Evolutionary conservation across 2,329 filamentous ascomycete genomes (phyloP).

Genomic region (Ceratocystis smalleyi): DNA sequence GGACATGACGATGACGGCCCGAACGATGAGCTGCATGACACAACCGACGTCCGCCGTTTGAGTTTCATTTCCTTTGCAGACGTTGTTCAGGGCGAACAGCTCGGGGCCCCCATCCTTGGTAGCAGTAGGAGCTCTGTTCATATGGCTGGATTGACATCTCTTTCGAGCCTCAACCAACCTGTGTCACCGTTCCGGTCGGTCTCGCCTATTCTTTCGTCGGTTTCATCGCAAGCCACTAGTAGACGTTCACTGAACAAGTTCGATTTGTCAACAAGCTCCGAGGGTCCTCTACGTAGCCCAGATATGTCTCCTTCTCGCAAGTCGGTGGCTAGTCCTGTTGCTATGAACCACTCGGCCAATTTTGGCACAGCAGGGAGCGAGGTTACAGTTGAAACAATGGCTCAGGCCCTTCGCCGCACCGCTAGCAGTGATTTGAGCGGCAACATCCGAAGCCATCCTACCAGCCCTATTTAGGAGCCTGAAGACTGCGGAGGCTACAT

Average conservation of each 20-base stretch:
- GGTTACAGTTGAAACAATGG: slow-evolving; percentile 84
- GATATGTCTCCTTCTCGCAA: slow-evolving; percentile 50
- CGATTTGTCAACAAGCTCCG: slow-evolving; percentile 46
- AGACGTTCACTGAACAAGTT: slow-evolving; percentile 60
- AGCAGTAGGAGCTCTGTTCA: slow-evolving; percentile 55
- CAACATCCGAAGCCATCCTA: slow-evolving; percentile 38
- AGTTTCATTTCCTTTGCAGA: slow-evolving; percentile 97
- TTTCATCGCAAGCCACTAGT: slow-evolving; percentile 45
- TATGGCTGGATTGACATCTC: slow-evolving; percentile 48
- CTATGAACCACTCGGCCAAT: slow-evolving; percentile 33
- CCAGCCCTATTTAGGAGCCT: slow-evolving; percentile 38
- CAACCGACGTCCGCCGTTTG: slow-evolving; percentile 60
- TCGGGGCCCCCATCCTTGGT: slow-evolving; percentile 34
- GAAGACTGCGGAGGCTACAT: too few relatives aligned
- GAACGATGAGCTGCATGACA: slow-evolving; percentile 37
- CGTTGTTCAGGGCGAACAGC: slow-evolving; percentile 75
- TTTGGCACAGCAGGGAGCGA: slow-evolving; percentile 38
- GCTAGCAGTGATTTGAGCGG: slow-evolving; percentile 60
- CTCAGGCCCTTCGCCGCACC: slow-evolving; percentile 71
- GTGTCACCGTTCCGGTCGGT: slow-evolving; percentile 53
- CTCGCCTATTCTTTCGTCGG: slow-evolving; percentile 37
- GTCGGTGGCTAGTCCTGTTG: slow-evolving; percentile 47
- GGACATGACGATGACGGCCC: slow-evolving; percentile 46
- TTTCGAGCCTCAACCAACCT: slow-evolving; percentile 46
- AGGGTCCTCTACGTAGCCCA: slow-evolving; percentile 30